Conservation (phyloP, 2,329 filamentous ascomycete genomes). For the Microdochium paspali region DNA sequence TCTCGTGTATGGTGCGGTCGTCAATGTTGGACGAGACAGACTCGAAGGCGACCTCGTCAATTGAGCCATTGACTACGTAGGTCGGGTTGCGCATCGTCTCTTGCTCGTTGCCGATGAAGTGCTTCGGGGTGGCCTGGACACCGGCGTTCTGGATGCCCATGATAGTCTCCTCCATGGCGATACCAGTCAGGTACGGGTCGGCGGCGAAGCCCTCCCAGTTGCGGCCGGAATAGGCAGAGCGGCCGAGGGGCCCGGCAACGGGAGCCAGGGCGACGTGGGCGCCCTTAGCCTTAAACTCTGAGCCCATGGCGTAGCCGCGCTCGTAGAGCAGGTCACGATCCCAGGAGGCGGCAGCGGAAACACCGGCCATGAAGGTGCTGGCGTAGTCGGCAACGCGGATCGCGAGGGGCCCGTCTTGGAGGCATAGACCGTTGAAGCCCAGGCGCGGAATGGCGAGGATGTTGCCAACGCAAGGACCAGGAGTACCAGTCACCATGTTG, state of each 20-base stretch:
- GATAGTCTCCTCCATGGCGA: slow-evolving; percentile 24
- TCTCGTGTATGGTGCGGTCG: slow-evolving; percentile 51
- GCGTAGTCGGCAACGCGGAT: slow-evolving; percentile 56
- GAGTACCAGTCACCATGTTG: slow-evolving; percentile 8
- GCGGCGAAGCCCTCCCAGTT: slow-evolving; percentile 58
- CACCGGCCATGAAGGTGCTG: slow-evolving; percentile 61
- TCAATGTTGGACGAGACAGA: slow-evolving; percentile 38
- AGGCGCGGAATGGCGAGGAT: slow-evolving; percentile 42
- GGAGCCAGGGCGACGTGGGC: slow-evolving; percentile 55
- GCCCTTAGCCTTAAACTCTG: slow-evolving; percentile 63
- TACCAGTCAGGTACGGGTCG: slow-evolving; percentile 50
- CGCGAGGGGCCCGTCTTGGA: slow-evolving; percentile 62
- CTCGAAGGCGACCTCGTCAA: slow-evolving; percentile 14
- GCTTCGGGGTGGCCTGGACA: slow-evolving; percentile 28
- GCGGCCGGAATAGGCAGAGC: slow-evolving; percentile 38
- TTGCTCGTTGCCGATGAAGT: slow-evolving; percentile 27
- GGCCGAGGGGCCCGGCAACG: slow-evolving; percentile 31
- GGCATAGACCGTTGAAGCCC: slow-evolving; percentile 49
- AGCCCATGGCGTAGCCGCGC: slow-evolving; percentile 29
- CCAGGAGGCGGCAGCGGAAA: slow-evolving; percentile 63
- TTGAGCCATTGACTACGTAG: slow-evolving; percentile 13
- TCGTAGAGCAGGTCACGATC: slow-evolving; percentile 50
- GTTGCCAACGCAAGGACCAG: slow-evolving; percentile 12
- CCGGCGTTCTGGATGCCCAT: slow-evolving; percentile 23
- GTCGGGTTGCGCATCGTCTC: slow-evolving; percentile 21